Evolutionary conservation across 345 rosid species (phyloP), one percentile per base, ranked within the genome.

Genomic region (Bretschneidera sinensis): DNA sequence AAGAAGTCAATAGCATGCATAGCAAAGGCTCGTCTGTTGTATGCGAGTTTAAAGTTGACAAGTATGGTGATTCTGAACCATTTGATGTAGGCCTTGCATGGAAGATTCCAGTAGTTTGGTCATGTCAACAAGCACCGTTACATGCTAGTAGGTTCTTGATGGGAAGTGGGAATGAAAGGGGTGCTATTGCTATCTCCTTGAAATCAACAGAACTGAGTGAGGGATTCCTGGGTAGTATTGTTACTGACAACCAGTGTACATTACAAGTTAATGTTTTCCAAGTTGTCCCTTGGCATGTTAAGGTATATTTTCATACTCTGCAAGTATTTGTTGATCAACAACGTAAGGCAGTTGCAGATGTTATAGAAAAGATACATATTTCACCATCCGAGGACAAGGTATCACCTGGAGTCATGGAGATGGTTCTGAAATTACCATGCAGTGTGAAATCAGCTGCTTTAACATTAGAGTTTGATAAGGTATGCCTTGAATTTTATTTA

Each of bases 111-210:
- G 61, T 84, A 25, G 73, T 68, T 51, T 95, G 97, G 99, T 78
- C 88, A 13, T 76, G 82, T 50, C 71, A 73, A 74, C 82, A 75
- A 48, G 79, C 88, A 62, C 99, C 96, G 43, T 78, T 91, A 57
- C 96, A 72, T 63, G 81, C 82, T 16, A 83, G 73, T 66, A 86
- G 97, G 76, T 91, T 91, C 54, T 74, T 91, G 76, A 95, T 91
- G 99, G 99, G 97, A 24, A 95, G 95, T 64, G 97, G 96, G 58
- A 95, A 95, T 50, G 96, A 91, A 78, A 88, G 95, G 61, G 99
- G 97, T 63, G 92, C 97, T 50, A 91, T 88, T 73, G 95, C 97
- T 57, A 85, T 94, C 75, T 78, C 81, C 64, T 78, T 94, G 71
- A 86, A 76, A 76, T 77, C 89, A 23, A 74, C 91, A 17, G 71